Base-by-base conservation (phyloP, 768 basidiomycete genomes). In the Russula emetica region DNA sequence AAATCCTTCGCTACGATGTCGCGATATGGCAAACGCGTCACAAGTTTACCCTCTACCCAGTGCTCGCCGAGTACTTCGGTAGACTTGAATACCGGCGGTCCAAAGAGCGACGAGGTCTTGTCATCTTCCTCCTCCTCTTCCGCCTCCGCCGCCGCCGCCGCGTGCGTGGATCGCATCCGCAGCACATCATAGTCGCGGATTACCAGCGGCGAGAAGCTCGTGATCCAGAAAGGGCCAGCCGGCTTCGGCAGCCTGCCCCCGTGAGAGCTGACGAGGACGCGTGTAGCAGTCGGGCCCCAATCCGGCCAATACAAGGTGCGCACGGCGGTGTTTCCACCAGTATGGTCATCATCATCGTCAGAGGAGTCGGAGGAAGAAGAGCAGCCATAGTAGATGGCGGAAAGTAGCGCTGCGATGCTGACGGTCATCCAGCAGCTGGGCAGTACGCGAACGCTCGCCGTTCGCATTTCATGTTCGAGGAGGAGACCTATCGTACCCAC, bases 201-300 rank as follows among this genome's bases (percentile, higher is more conserved):
- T n/a, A 54, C 52, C 34, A 63, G 11, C 26, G 62, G 62, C 11
- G 58, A 53, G 28, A 26, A 36, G 13, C n/a, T 44, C 34, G 40
- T 49, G 38, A 60, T 60, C 63, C 58, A 64, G 22, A 60, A 55
- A 14, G 58, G 49, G 18, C 63, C 63, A 49, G 58, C 58, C 14
- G 63, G 47, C 3, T 18, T 52, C 14, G 58, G 58, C 16, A 22
- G 18, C 3, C 38, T 20, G 30, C 22, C 30, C 26, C 47, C 49
- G 18, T 14, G 11, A 11, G n/a, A 30, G 53, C 55, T 20, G 44
- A 47, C 3, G 28, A 34, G 9, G 30, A 64, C 34, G 22, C 58
- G 63, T 5, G 63, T 55, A 38, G 45, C 58, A 5, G 58, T 16
- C 3, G 63, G 63, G 22, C 63, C 63, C 58, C 63, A 64, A 13